A percentile compares a stretch with the other conserved stretches of the same genome.
Conservation (phyloP, 108 stramenopile genomes). For the Skeletonema marinoi region DNA sequence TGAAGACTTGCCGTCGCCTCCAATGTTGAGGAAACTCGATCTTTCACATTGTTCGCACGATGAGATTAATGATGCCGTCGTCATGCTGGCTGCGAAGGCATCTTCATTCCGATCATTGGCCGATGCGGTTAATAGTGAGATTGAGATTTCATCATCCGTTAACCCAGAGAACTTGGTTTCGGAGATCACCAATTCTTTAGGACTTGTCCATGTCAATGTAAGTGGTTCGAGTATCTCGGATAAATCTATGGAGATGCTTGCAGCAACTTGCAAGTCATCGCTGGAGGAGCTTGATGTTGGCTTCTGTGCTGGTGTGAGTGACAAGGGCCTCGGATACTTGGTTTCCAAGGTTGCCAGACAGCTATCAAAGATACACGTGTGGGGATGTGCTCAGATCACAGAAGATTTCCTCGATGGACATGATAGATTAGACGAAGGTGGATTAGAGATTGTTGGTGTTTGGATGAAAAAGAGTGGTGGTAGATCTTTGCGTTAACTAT, state of each 20-base stretch:
- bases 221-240: constrained; percentile 28
- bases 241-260: constrained; percentile 69
- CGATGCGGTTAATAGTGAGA: constrained; percentile 10
- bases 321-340: constrained; percentile 82
- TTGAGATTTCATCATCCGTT: not conserved
- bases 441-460: constrained; percentile 69
- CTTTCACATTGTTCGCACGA: constrained; percentile 61
- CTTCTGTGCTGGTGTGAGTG: constrained; percentile 66
- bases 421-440: constrained; percentile 62
- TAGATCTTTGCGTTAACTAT: constrained; percentile 35
- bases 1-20: constrained; percentile 64
- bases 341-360: constrained; percentile 64
- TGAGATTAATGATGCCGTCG: constrained; percentile 72
- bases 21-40: constrained; percentile 63
- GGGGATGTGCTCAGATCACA: constrained; percentile 83
- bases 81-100: constrained; percentile 56
- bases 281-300: constrained; percentile 73
- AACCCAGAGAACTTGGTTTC: constrained; percentile 40
- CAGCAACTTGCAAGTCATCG: constrained; percentile 53
- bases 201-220: constrained; percentile 39
- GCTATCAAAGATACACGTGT: constrained; percentile 64
- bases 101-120: constrained; percentile 43
- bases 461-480: constrained; percentile 88
- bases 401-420: constrained; percentile 87
- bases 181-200: constrained; percentile 31